A percentile compares a stretch with the other conserved stretches of the same genome.
These are phyloP conservation scores for Tolypocladium capitatum DNA, from an alignment of 2,329 filamentous ascomycete genomes.

Conservation along the genomic window DNA sequence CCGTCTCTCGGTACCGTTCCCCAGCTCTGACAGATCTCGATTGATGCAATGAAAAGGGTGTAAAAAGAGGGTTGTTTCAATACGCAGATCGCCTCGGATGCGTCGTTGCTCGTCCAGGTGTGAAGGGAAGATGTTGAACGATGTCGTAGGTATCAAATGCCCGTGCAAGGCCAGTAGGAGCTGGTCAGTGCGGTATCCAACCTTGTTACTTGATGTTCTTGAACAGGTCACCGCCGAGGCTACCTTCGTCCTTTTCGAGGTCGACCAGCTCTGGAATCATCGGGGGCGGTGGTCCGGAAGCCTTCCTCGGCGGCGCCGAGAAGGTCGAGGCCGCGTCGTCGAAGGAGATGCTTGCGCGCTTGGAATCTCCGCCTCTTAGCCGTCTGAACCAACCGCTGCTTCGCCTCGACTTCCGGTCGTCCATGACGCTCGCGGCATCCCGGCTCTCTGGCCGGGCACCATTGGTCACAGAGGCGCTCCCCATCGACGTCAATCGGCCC, in stretches of 20 bases:
- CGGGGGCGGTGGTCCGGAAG: constrained; percentile 39
- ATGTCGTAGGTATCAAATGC: not conserved
- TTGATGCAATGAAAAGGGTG: not conserved
- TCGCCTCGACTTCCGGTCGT: constrained; percentile 41
- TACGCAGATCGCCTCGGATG: constrained; percentile 9
- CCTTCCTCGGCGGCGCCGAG: constrained; percentile 13
- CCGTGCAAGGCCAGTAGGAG: not conserved
- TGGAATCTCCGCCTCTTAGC: constrained; percentile 27
- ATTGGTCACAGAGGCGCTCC: constrained; percentile 17
- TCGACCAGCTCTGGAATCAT: constrained; percentile 47
- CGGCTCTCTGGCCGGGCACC: constrained; percentile 35
- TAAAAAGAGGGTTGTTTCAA: constrained; percentile 1
- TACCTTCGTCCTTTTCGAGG: constrained; percentile 34
- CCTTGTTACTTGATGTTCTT: constrained; percentile 42
- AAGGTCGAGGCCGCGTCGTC: constrained; percentile 17
- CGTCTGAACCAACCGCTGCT: constrained; percentile 47
- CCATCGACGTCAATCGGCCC: constrained; percentile 29
- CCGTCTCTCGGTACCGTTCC: constrained; percentile 1
- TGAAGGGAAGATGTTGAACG: constrained; percentile 10
- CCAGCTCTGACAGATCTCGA: not conserved
- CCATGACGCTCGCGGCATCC: constrained; percentile 32
- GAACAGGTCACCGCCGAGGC: constrained; percentile 40
- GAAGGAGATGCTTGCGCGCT: constrained; percentile 29
- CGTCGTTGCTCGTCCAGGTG: constrained; percentile 13
- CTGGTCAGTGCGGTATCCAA: not conserved